Conservation (phyloP, 1,284 basidiomycete species). For the Ganoderma meredithae region DNA sequence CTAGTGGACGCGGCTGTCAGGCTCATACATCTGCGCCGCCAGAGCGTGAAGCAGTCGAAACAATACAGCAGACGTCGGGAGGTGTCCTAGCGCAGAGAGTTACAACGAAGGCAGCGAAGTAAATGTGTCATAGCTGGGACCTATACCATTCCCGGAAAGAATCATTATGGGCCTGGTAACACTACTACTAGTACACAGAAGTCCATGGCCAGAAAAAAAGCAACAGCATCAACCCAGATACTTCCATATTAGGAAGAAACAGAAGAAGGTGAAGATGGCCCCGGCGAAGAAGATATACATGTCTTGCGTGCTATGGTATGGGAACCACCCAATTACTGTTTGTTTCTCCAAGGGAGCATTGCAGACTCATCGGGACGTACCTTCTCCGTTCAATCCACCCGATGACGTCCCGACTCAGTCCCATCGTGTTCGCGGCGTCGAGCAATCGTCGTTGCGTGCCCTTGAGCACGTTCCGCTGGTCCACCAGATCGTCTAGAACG, state of each 20-base stretch:
- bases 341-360: background rate
- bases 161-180: slow-evolving; percentile 22
- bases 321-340: background rate
- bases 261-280: slow-evolving; percentile 86
- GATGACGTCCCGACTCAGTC: slow-evolving; percentile 91
- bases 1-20: too few relatives aligned
- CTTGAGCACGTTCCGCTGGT: slow-evolving; percentile 91
- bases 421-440: slow-evolving; percentile 91
- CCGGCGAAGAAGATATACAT: slow-evolving; percentile 91
- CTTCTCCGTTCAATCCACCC: slow-evolving; percentile 94
- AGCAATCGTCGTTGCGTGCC: slow-evolving; percentile 86
- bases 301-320: slow-evolving; percentile 78
- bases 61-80: too few relatives aligned
- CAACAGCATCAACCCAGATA: slow-evolving; percentile 72
- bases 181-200: slow-evolving; percentile 25
- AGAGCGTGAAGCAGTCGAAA: too few relatives aligned
- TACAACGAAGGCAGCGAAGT: background rate
- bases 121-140: background rate
- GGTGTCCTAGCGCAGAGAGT: too few relatives aligned
- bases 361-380: slow-evolving; percentile 48
- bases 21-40: too few relatives aligned
- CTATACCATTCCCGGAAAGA: background rate
- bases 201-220: slow-evolving; percentile 14
- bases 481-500: slow-evolving; percentile 88
- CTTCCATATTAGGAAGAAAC: slow-evolving; percentile 90